phyloP scores from a whole-genome alignment of 768 basidiomycete genomes.

The Neoboletus subvelutipes region DNA sequence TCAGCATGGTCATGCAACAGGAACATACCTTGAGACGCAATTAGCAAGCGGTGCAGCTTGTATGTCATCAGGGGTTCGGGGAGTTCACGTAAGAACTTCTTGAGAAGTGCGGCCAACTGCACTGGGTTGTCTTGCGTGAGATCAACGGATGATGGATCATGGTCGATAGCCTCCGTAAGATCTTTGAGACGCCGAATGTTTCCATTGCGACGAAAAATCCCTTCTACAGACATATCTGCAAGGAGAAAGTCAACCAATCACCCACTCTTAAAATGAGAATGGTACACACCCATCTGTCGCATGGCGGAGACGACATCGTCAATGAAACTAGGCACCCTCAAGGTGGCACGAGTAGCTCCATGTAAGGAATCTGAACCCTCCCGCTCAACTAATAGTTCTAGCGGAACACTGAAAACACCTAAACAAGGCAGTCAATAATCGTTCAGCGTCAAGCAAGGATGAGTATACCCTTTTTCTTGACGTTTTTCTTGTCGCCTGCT shows the following conservation, averaged over 20 bases:
- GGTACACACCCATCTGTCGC: slow-evolving; percentile 91
- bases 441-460: neutral
- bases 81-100: slow-evolving; percentile 94
- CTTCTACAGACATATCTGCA: slow-evolving; percentile 97
- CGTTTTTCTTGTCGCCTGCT: slow-evolving; percentile 83
- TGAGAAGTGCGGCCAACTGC: slow-evolving; percentile 92
- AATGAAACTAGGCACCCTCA: slow-evolving; percentile 95
- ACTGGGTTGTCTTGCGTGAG: slow-evolving; percentile 94
- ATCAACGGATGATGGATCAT: slow-evolving; percentile 90
- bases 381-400: slow-evolving; percentile 89
- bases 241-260: slow-evolving; percentile 3
- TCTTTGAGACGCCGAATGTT: slow-evolving; percentile 94
- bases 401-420: slow-evolving; percentile 93
- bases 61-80: slow-evolving; percentile 96
- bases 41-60: slow-evolving; percentile 86
- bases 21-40: slow-evolving; percentile 81
- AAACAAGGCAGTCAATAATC: slow-evolving; percentile 12
- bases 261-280: neutral
- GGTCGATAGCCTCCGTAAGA: slow-evolving; percentile 88
- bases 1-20: neutral
- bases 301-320: slow-evolving; percentile 98
- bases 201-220: slow-evolving; percentile 97
- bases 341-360: slow-evolving; percentile 79
- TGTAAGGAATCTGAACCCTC: slow-evolving; percentile 95
- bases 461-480: slow-evolving; percentile 79